Base-by-base conservation (phyloP, 75 land plant species). In the Cryptomeria japonica region DNA sequence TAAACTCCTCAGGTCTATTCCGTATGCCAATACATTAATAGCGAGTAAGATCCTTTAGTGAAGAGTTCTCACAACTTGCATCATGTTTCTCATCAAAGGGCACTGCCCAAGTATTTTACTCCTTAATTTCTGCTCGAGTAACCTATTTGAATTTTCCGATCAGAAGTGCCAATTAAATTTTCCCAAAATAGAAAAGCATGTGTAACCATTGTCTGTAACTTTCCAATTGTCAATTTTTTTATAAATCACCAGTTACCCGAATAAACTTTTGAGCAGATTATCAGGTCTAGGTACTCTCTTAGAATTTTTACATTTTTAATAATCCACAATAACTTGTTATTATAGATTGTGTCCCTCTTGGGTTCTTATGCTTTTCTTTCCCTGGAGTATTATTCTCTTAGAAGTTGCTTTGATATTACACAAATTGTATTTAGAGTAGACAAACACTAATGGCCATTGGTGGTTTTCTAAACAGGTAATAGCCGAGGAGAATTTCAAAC, bases 401-500 rank as follows among this genome's bases (percentile, higher is more conserved):
- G 13, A 80, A 80, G 8, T 44, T 80, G 83, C 46, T 80, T 80
- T 44, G 0, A 42, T 44, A 41, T 25, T 80, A 28, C n/a, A 25
- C 9, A 25, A 80, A 13, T 42, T 42, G 28, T 44, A 28, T 42
- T 44, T 15, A 44, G 18, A 1, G 13, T 80, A 44, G 25, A 25
- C 28, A 80, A 78, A 42, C 14, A 28, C 83, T 80, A 25, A 80
- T 42, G 49, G 31, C 42, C 18, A 12, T 80, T 41, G 25, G n/a
- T 80, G 83, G 83, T 80, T 44, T 80, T 31, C 8, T 80, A 41
- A 79, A 44, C 94, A 97, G 99, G 93, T 87, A 28, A 86, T 86
- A 76, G 99, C 97, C 11, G 97, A 91, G 64, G 96, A 92, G 80
- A 97, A 97, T 82, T 97, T 97, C 92, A 97, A 97, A 86, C 88